A percentile compares a stretch with the other conserved stretches of the same genome.
These are phyloP conservation scores for Dryas alaskensis DNA, from an alignment of 306 rosid genomes.

Conservation along the genomic window DNA sequence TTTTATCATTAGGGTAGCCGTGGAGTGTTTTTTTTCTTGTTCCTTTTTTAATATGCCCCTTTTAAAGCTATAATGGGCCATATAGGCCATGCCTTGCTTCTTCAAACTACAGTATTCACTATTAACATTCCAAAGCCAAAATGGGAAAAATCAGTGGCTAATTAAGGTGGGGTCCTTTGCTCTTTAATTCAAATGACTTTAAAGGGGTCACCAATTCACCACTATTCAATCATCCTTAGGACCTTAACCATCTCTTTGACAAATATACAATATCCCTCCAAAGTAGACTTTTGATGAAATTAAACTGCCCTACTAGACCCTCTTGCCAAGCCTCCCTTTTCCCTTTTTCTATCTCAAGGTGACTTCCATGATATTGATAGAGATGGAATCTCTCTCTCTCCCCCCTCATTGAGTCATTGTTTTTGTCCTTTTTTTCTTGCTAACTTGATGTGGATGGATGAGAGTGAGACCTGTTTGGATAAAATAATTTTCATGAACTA, in stretches of 20 bases:
- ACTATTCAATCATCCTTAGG: slow-evolving; percentile 26
- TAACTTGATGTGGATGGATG: slow-evolving; percentile 12
- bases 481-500: slow-evolving; percentile 4
- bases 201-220: slow-evolving; percentile 14
- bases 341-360: background rate
- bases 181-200: slow-evolving; percentile 18
- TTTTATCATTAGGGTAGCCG: too few species aligned
- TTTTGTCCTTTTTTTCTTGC: background rate
- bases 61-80: too few species aligned
- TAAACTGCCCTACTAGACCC: slow-evolving; percentile 10
- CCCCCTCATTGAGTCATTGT: background rate
- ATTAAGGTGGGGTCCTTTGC: slow-evolving; percentile 31
- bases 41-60: too few species aligned
- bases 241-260: slow-evolving; percentile 19
- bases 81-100: too few species aligned
- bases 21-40: too few species aligned
- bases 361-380: slow-evolving; percentile 17
- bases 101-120: too few species aligned
- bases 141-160: slow-evolving; percentile 15
- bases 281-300: slow-evolving; percentile 26
- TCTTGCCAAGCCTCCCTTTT: background rate
- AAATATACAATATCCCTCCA: slow-evolving; percentile 24
- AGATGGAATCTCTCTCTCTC: slow-evolving; percentile 5
- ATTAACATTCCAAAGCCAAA: background rate
- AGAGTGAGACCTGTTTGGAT: slow-evolving; percentile 7